These are phyloP conservation scores for Coemansia sp. DNA, from an alignment of 192 early-diverging fungal genomes.

Conservation along the genomic window DNA sequence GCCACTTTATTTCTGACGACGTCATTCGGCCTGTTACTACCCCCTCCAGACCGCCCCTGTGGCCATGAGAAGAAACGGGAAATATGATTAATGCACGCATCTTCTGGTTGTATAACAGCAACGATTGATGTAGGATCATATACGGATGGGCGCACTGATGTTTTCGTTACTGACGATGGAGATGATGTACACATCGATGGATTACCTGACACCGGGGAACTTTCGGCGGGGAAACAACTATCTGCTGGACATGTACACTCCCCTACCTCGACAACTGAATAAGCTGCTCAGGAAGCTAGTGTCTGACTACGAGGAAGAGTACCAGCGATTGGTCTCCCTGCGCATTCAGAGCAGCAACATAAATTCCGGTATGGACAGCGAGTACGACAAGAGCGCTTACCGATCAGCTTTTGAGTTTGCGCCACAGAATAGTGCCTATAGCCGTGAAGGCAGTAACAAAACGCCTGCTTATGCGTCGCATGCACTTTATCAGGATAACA, in stretches of 20 bases:
- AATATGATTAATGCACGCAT: not conserved
- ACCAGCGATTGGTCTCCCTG: slow-evolving; percentile 25
- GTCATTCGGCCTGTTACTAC: not conserved
- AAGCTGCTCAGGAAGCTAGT: slow-evolving; percentile 35
- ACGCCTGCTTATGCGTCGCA: not conserved
- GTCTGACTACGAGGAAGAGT: slow-evolving; percentile 42
- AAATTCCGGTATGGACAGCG: not conserved
- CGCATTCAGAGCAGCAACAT: slow-evolving; percentile 7
- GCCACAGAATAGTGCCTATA: not conserved
- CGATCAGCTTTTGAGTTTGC: not conserved
- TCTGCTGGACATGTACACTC: slow-evolving; percentile 39
- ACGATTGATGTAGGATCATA: slow-evolving; percentile 32
- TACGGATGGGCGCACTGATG: slow-evolving; percentile 50
- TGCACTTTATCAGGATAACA: not conserved
- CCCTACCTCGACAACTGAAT: slow-evolving; percentile 31
- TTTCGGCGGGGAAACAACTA: slow-evolving; percentile 48
- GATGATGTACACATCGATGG: slow-evolving; percentile 57
- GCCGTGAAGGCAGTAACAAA: not conserved
- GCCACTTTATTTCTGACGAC: not conserved
- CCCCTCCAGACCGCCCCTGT: not conserved
- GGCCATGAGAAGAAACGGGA: not conserved
- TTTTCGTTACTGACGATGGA: slow-evolving; percentile 53
- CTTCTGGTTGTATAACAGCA: not conserved
- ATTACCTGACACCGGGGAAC: slow-evolving; percentile 44
- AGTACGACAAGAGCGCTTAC: not conserved